A percentile compares a stretch with the other conserved stretches of the same genome.
Evolutionary conservation across 1,139 yeast species (phyloP).

Genomic region (Komagataea norvegica): DNA sequence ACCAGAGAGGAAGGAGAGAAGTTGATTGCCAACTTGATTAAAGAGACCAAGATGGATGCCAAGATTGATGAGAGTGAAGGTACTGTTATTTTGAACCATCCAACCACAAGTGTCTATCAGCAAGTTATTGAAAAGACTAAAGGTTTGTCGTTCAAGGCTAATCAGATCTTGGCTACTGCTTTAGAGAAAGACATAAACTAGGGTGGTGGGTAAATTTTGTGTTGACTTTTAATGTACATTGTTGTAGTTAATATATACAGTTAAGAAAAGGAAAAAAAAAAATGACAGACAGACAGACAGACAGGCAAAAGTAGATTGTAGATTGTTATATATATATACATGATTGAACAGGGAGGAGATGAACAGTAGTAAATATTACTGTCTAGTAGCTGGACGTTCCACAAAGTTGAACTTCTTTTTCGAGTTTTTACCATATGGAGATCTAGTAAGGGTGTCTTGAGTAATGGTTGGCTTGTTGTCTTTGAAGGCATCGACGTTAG

Average conservation of each 20-base stretch:
- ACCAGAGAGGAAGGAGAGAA: conserved; percentile 43
- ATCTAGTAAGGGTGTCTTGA: conserved; percentile 10
- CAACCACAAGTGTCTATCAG: conserved; percentile 43
- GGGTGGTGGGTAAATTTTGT: conserved; percentile 11
- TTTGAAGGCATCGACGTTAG: conserved; percentile 15
- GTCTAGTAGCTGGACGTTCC: conserved; percentile 9
- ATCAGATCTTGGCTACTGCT: conserved; percentile 42
- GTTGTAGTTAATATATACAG: too few relatives aligned
- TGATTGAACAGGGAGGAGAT: too few relatives aligned
- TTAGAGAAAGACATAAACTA: conserved; percentile 28
- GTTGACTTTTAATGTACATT: conserved; percentile 12
- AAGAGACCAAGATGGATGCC: conserved; percentile 46
- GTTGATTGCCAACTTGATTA: conserved; percentile 46
- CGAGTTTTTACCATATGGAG: conserved; percentile 22
- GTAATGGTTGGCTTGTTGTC: conserved; percentile 17
- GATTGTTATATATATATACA: too few relatives aligned
- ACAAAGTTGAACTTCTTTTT: conserved; percentile 19
- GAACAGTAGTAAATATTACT: too few relatives aligned
- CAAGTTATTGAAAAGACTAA: conserved; percentile 58
- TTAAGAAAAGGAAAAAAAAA: too few relatives aligned
- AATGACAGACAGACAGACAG: too few relatives aligned
- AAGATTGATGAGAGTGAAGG: conserved; percentile 46
- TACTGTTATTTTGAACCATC: conserved; percentile 44
- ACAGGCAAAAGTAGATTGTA: too few relatives aligned
- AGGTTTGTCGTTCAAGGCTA: conserved; percentile 52